Base-by-base conservation (phyloP, 768 basidiomycete genomes). In the Boletus speciosus region DNA sequence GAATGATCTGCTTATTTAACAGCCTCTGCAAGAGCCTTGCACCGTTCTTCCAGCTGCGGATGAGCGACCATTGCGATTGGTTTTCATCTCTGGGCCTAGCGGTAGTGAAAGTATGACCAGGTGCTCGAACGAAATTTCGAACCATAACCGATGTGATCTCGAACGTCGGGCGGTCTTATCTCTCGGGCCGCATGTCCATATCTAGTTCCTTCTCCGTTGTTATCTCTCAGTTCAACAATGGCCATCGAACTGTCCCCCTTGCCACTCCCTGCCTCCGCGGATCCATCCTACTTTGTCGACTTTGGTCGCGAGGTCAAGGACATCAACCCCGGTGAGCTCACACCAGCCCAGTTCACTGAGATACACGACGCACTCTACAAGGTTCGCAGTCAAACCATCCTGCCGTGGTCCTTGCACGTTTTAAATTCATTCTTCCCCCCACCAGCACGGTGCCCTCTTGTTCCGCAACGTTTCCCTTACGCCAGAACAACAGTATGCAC, bases 281-380 rank as follows among this genome's bases (percentile, higher is more conserved):
- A 93, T 66, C 66, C 83, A 6, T 71, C 79, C 37, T 81, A 81
- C 69, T 86, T 93, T 66, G 62, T 70, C 36, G 74, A 83, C 53
- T 92, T 94, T 70, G 93, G 93, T 2, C 77, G 86, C 31, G 78
- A 88, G 66, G 90, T 94, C 39, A 81, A 79, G 60, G 89, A 88
- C 11, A 76, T 89, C 45, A 72, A 88, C 62, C 90, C 89, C 0
- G 85, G 79, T 0, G 73, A 73, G 11, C 75, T 92, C 43, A 75
- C 79, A 6, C 74, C 80, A 15, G 80, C 79, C 40, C 72, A 88
- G 66, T 85, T 90, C 67, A 70, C 79, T 38, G 81, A 90, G 70
- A 76, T 95, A 57, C 73, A 82, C 58, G 73, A 85, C 27, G 82
- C 86, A 10, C 74, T 94, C 55, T 93, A 93, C 78, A 84, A 86